Evolutionary conservation across 1,139 yeast species (phyloP), one percentile per base, ranked within the genome.

Genomic region (Yamadazyma membranifaciens): DNA sequence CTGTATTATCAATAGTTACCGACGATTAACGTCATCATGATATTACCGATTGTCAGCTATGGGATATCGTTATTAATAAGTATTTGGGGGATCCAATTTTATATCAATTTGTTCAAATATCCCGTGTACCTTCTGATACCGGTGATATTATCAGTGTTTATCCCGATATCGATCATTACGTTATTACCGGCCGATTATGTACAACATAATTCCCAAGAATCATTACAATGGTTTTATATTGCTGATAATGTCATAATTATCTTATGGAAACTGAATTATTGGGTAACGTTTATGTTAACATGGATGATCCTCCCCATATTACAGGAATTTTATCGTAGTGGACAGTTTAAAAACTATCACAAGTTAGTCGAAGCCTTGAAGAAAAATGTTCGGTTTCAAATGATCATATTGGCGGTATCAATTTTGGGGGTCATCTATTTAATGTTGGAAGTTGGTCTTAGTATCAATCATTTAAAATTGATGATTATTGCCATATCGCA

Each of bases 401-500:
- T 79, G 34, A 62, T 76, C 9, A 69, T 85, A 49, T 63, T 85
- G 6, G 73, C 69, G 0, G 69, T 76, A 3, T 82, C 84, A 0
- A 32, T 75, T 0, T 51, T 74, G 1, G 87, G 84, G 0, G 57
- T 81, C 22, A 52, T 85, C 3, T 87, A 87, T 55, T 70, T 84
- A 46, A 62, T 82, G 31, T 50, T 83, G 12, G 81, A 78, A 43
- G 75, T 78, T 9, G 88, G 91, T 3, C 68, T 86, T 37, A 69
- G 78, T 3, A 63, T 80, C 43, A 59, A 61, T 36, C 78, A 83
- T 36, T 64, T 87, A 54, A 84, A 83, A 56, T 72, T 83, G 37
- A 73, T 87, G 65, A 72, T 84, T 12, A 84, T 87, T 48, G 92
- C 94, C 0, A 55, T 86, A 24, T 79, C 94, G 1, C 94, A 87